These are phyloP conservation scores for Fraxinus americana DNA, from an alignment of 257 asterid genomes.

Conservation along the genomic window DNA sequence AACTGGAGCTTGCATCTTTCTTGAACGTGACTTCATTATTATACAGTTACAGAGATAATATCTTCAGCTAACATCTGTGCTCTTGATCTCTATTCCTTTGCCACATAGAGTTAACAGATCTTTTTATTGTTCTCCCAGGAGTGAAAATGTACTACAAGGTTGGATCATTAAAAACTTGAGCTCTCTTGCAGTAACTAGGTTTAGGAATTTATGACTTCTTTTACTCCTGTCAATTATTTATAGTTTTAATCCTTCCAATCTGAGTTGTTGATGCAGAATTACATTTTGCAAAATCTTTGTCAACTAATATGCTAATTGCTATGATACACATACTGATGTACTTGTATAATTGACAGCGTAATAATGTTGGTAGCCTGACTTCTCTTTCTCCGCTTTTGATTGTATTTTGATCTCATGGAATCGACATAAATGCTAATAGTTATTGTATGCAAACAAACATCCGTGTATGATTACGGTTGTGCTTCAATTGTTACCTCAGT, in stretches of 20 bases:
- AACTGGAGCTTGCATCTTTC: neutral
- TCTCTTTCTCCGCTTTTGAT: neutral
- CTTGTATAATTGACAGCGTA: neutral
- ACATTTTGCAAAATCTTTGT: neutral
- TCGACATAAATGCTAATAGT: neutral
- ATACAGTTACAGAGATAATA: neutral
- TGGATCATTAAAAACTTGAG: too few relatives aligned
- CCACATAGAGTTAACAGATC: too few relatives aligned
- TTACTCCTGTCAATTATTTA: neutral
- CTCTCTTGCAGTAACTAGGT: too few relatives aligned
- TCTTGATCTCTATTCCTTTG: neutral
- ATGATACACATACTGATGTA: neutral
- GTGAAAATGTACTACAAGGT: too few relatives aligned
- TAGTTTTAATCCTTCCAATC: neutral
- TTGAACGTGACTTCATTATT: neutral
- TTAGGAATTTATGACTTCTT: constrained; percentile 8
- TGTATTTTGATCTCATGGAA: neutral
- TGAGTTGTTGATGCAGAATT: neutral
- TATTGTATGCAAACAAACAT: constrained; percentile 7
- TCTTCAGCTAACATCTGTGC: neutral
- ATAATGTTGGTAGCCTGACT: neutral
- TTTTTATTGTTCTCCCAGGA: too few relatives aligned
- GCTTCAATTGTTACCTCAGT: neutral
- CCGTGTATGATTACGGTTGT: neutral
- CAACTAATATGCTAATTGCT: neutral